These are phyloP conservation scores for Lactifluus hygrophoroides DNA, from an alignment of 768 basidiomycete genomes.

Conservation along the genomic window DNA sequence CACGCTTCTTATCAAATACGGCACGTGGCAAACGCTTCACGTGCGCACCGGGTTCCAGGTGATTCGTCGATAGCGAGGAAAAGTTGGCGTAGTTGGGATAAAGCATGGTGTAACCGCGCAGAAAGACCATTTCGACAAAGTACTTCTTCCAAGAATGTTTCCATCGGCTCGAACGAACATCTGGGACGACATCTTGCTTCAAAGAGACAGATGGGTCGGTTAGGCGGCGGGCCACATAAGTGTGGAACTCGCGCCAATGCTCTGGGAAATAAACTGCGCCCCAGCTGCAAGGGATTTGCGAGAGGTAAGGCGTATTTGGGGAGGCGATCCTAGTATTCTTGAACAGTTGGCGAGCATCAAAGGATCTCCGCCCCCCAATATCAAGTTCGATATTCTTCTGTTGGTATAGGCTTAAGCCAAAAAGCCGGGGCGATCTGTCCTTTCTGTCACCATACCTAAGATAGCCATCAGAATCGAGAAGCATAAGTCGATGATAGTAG, in stretches of 20 bases:
- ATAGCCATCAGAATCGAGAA: neutral
- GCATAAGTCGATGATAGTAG: neutral
- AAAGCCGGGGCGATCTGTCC: constrained; percentile 42
- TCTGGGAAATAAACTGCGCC: constrained; percentile 87
- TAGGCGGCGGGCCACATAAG: constrained; percentile 65
- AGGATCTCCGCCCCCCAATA: constrained; percentile 54
- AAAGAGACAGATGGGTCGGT: constrained; percentile 30
- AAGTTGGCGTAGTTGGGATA: constrained; percentile 76
- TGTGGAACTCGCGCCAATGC: constrained; percentile 82
- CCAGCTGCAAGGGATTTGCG: constrained; percentile 87
- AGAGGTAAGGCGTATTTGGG: constrained; percentile 64
- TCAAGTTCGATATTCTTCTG: constrained; percentile 74
- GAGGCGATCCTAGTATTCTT: constrained; percentile 30
- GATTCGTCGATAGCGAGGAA: constrained; percentile 80
- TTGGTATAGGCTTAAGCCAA: constrained; percentile 81
- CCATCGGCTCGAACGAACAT: constrained; percentile 77
- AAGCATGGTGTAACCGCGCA: constrained; percentile 81
- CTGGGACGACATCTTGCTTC: constrained; percentile 49
- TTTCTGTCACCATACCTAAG: constrained; percentile 45
- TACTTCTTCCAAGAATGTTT: constrained; percentile 80
- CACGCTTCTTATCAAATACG: constrained; percentile 45
- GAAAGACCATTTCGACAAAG: constrained; percentile 77
- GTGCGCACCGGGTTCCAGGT: constrained; percentile 77
- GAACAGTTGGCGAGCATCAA: constrained; percentile 59
- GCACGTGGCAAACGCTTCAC: constrained; percentile 48